Conservation (phyloP, 2,329 filamentous ascomycete genomes). For the Neofusicoccum umdonicola region DNA sequence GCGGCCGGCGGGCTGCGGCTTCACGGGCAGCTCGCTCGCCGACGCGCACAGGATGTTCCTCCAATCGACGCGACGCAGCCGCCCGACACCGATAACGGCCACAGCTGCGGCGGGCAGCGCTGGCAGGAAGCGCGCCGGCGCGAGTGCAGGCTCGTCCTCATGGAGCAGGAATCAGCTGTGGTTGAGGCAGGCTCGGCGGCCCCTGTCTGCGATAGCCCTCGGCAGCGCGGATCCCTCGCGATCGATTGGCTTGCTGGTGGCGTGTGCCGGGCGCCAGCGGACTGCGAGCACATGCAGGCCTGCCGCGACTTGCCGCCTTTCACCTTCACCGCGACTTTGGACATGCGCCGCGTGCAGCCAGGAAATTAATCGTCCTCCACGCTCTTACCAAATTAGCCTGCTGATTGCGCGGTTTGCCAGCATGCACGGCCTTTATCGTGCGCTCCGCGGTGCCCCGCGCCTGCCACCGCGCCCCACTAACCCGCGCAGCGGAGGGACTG, state of each 20-base stretch:
- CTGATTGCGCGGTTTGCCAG: neutral
- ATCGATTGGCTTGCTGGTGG: neutral
- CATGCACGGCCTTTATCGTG: neutral
- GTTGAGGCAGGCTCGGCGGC: neutral
- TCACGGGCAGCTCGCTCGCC: neutral
- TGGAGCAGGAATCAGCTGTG: neutral
- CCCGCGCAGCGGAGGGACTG: neutral
- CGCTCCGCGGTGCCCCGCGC: neutral
- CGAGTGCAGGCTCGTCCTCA: neutral
- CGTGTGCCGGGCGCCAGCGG: constrained; percentile 7
- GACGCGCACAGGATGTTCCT: neutral
- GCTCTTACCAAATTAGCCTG: neutral
- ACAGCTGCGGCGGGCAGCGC: neutral
- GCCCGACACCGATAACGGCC: neutral
- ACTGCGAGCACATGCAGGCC: neutral
- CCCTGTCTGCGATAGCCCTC: neutral
- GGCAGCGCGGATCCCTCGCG: neutral
- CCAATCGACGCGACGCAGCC: neutral
- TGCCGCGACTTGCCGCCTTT: neutral
- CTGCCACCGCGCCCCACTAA: neutral
- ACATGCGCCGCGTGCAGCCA: neutral
- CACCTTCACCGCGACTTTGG: constrained; percentile 4
- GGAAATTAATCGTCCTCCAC: neutral
- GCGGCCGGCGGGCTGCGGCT: neutral
- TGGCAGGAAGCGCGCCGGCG: neutral